Evolutionary conservation across 371 early-diverging fungal species (phyloP), one percentile per base, ranked within the genome.

Genomic region (Pancytospora philotis): DNA sequence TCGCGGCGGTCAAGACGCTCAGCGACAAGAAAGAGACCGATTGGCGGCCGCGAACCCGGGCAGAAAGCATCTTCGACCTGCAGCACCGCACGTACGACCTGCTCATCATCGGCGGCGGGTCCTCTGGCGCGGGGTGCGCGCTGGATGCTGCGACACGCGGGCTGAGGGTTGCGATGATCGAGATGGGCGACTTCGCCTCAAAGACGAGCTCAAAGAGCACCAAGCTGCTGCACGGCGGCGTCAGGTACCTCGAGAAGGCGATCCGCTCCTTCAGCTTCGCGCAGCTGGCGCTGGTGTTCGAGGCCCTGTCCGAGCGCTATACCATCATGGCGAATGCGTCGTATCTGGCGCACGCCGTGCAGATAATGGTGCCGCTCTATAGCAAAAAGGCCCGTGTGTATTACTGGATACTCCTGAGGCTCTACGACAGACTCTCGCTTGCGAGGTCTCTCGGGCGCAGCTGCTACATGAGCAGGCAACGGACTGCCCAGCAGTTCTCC

Each of bases 161-260:
- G 50, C 82, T 95, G 37, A 89, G 86, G 34, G 95, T 93, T 2
- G 93, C 93, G 3, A 79, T 96, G 74, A 90, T 98, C 0, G 98
- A 98, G 80, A 82, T 89, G 58, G 90, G 91, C 74, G 98, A 98
- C 82, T 96, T 92, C 83, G 85, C 92, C 16, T 85, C 89, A 82
- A 92, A 90, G 51, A 95, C 96, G 0, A 89, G 90, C 35, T 93
- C 94, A 0, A 85, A 93, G 71, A 89, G 89, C 19, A 96, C 98
- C 2, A 98, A 98, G 76, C 84, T 98, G 10, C 89, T 98, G 22
- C 98, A 98, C 76, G 98, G 98, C 65, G 98, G 98, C 74, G 93
- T 98, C 37, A 85, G 98, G 60, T 98, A 98, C 80, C 84, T 98
- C 68, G 93, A 95, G 81, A 94, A 95, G 82, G 98, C 96, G 1